Evolutionary conservation across 2,329 filamentous ascomycete genomes (phyloP), one percentile per base, ranked within the genome.

Genomic region (Diaporthe aspalathi): DNA sequence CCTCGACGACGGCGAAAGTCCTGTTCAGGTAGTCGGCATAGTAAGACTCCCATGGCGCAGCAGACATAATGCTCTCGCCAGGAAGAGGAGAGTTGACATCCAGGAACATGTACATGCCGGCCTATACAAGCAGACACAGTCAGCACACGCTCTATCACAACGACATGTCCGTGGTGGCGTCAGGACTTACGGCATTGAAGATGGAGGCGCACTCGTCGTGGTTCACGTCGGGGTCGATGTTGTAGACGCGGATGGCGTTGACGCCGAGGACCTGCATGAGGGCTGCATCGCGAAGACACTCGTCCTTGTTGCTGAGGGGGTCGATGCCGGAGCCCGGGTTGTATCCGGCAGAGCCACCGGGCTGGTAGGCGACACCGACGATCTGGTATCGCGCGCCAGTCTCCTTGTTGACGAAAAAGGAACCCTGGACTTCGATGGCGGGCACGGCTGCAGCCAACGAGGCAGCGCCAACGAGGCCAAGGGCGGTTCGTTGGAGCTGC

Each of bases 161-260:
- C 9, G n/a, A 20, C 3, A n/a, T n/a, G n/a, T n/a, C n/a, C n/a
- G n/a, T 29, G 5, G 2, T 35, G 11, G 17, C 22, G n/a, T 40
- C 11, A 27, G 9, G 7, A 80, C 80, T 68, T 75, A 83, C 86
- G 32, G 87, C 86, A 75, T 92, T 92, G 84, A 92, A 92, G 76
- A 92, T 90, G 75, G 87, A 90, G 71, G 88, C 90, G 77, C 90
- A 92, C 74, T 87, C 84, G 75, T 92, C 89, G 77, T 92, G 90
- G 83, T 92, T 91, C 73, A 91, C 80, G 76, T 90, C 80, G 38
- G 90, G 90, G 79, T 90, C 86, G 73, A 92, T 80, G 83, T 92
- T 92, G 83, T 92, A 92, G n/a, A 91, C 89, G 63, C 90, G 90
- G 77, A 92, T 89, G 73, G 90, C 84, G 82, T 92, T 92, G 79